A percentile compares a stretch with the other conserved stretches of the same genome.
Evolutionary conservation across 2,329 filamentous ascomycete species (phyloP).

Genomic region (Ophiocordyceps camponoti-floridani): DNA sequence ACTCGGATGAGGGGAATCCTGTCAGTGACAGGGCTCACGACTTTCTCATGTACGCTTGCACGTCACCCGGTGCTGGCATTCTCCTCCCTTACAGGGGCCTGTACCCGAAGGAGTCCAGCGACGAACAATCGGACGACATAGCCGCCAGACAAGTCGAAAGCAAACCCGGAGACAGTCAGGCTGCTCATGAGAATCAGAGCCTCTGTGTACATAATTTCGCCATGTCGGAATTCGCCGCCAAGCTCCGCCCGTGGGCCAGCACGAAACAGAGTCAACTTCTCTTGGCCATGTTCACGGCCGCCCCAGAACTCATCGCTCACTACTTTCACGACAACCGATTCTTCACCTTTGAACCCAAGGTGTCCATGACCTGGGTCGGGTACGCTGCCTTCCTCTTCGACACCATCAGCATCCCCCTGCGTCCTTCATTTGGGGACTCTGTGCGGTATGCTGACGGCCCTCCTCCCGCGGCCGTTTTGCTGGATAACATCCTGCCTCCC

Average conservation of each 20-base stretch:
- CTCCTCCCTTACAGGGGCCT: slow-evolving; percentile 64
- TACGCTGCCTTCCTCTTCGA: slow-evolving; percentile 81
- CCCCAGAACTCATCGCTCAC: slow-evolving; percentile 72
- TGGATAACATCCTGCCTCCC: slow-evolving; percentile 75
- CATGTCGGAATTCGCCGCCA: slow-evolving; percentile 61
- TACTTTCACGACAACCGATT: slow-evolving; percentile 69
- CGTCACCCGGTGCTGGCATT: slow-evolving; percentile 52
- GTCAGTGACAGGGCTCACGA: slow-evolving; percentile 56
- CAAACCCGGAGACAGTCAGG: slow-evolving; percentile 40
- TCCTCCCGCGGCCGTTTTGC: slow-evolving; percentile 58
- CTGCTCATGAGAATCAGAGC: slow-evolving; percentile 46
- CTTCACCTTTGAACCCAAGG: slow-evolving; percentile 79
- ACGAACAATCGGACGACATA: slow-evolving; percentile 12
- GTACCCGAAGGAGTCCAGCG: slow-evolving; percentile 57
- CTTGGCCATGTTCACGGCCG: slow-evolving; percentile 58
- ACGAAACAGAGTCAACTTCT: slow-evolving; percentile 67
- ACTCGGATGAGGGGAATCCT: slow-evolving; percentile 18
- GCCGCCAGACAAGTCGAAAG: slow-evolving; percentile 11
- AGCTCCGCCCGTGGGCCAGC: slow-evolving; percentile 68
- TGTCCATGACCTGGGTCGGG: slow-evolving; percentile 87
- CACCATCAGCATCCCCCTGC: slow-evolving; percentile 57
- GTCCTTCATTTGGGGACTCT: slow-evolving; percentile 50
- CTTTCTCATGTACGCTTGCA: slow-evolving; percentile 61
- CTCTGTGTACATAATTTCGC: slow-evolving; percentile 64
- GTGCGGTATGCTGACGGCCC: slow-evolving; percentile 45